A percentile compares a stretch with the other conserved stretches of the same genome.
Evolutionary conservation across 1,139 yeast species (phyloP).

Genomic region (Blastobotrys serpentis): DNA sequence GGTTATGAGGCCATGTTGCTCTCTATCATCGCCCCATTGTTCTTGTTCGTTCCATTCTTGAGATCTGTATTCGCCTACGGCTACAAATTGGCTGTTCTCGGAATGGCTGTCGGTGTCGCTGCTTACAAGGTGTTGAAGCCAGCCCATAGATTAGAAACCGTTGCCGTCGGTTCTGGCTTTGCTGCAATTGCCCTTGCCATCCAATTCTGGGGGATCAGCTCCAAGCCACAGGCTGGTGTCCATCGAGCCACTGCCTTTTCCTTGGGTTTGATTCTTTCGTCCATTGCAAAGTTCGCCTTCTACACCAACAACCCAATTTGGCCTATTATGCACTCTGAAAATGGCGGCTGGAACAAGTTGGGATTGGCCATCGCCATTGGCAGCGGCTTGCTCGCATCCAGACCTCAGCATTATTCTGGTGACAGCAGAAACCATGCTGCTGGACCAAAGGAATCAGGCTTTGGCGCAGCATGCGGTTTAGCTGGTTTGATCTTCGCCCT

Average conservation of each 20-base stretch:
- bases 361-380: constrained; percentile 69
- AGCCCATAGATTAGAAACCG: constrained; percentile 60
- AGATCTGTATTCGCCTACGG: constrained; percentile 48
- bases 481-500: constrained; percentile 74
- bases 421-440: constrained; percentile 22
- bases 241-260: constrained; percentile 63
- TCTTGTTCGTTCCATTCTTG: constrained; percentile 56
- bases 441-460: constrained; percentile 34
- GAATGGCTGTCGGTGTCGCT: constrained; percentile 71
- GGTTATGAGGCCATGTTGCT: constrained; percentile 82
- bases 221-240: constrained; percentile 46
- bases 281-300: constrained; percentile 69
- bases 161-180: constrained; percentile 66
- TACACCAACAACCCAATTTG: constrained; percentile 92
- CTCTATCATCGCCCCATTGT: constrained; percentile 55
- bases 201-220: constrained; percentile 51
- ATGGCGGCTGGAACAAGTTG: constrained; percentile 80
- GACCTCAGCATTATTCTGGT: constrained; percentile 33
- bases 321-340: constrained; percentile 86
- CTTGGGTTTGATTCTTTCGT: constrained; percentile 70
- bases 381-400: constrained; percentile 57
- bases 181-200: constrained; percentile 61
- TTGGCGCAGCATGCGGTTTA: constrained; percentile 65
- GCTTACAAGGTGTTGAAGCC: constrained; percentile 70
- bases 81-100: constrained; percentile 52